phyloP scores from a whole-genome alignment of 257 asterid genomes.

The Gentiana straminea region DNA sequence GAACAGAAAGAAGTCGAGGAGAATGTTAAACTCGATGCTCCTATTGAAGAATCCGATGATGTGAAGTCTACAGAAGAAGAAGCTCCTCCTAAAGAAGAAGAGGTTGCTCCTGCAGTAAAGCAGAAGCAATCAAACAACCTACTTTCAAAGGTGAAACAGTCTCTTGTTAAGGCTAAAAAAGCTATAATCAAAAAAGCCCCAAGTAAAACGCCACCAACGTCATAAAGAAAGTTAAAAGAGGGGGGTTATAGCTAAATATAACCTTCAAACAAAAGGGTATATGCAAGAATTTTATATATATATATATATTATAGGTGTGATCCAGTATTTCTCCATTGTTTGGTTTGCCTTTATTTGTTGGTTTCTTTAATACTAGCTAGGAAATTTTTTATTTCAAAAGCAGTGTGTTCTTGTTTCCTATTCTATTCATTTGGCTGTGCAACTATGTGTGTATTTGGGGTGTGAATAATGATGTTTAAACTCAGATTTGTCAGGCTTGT shows the following conservation, averaged over 20 bases:
- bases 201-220: conserved; percentile 38
- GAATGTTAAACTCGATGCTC: conserved; percentile 14
- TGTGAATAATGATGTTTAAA: conserved; percentile 27
- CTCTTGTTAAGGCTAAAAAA: conserved; percentile 80
- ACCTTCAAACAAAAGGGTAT: conserved; percentile 1
- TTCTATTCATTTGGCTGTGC: conserved; percentile 19
- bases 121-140: conserved; percentile 48
- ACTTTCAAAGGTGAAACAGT: conserved; percentile 71
- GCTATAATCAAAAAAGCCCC: conserved; percentile 75
- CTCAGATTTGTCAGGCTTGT: conserved; percentile 37
- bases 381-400: neutral
- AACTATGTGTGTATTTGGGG: conserved; percentile 21
- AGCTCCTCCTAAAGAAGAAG: conserved; percentile 24
- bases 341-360: neutral
- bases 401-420: conserved; percentile 6
- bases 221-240: conserved; percentile 28
- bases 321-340: conserved; percentile 8
- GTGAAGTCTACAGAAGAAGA: conserved; percentile 20
- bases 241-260: conserved; percentile 33
- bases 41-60: conserved; percentile 19
- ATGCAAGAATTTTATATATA: conserved; percentile 1
- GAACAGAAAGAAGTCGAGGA: conserved; percentile 19
- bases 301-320: conserved; percentile 23
- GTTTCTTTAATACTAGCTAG: conserved; percentile 1
- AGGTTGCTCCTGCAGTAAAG: conserved; percentile 28